Conservation (phyloP, 2,329 filamentous ascomycete genomes). For the Alternaria burnsii region DNA sequence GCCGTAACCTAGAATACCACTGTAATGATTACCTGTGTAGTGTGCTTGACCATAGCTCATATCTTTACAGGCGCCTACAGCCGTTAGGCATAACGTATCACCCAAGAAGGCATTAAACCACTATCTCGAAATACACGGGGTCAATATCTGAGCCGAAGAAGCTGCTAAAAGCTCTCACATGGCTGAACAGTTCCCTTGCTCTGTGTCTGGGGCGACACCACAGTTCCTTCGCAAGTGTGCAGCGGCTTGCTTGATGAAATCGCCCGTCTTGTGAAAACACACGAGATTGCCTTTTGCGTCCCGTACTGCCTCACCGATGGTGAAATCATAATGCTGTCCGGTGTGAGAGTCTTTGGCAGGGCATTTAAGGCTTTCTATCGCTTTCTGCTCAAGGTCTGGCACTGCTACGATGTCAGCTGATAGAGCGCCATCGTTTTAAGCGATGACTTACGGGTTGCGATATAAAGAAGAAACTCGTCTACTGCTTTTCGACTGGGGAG, state of each 20-base stretch:
- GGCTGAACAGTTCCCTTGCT: not conserved
- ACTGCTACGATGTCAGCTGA: conserved; percentile 20
- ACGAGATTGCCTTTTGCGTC: conserved; percentile 47
- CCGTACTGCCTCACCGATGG: conserved; percentile 43
- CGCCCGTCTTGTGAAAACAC: conserved; percentile 48
- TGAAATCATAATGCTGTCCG: conserved; percentile 43
- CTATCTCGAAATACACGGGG: not conserved
- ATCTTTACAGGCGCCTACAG: not conserved
- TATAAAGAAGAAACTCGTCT: conserved; percentile 45
- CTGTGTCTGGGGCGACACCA: conserved; percentile 28
- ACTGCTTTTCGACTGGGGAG: conserved; percentile 42
- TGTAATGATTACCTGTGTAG: not conserved
- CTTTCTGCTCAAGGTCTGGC: conserved; percentile 41
- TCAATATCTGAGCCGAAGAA: not conserved
- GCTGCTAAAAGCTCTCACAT: not conserved
- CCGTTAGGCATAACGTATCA: not conserved
- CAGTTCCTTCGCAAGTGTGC: conserved; percentile 35
- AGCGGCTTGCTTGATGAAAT: conserved; percentile 48
- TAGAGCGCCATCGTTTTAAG: not conserved
- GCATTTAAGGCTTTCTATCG: conserved; percentile 40
- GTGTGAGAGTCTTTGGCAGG: conserved; percentile 47
- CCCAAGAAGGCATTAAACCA: not conserved
- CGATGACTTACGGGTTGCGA: conserved; percentile 40
- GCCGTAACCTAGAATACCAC: not conserved
- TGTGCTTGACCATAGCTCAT: not conserved